Evolutionary conservation across 1,139 yeast genomes (phyloP), one percentile per base, ranked within the genome.

Genomic region (Pichia sp.): DNA sequence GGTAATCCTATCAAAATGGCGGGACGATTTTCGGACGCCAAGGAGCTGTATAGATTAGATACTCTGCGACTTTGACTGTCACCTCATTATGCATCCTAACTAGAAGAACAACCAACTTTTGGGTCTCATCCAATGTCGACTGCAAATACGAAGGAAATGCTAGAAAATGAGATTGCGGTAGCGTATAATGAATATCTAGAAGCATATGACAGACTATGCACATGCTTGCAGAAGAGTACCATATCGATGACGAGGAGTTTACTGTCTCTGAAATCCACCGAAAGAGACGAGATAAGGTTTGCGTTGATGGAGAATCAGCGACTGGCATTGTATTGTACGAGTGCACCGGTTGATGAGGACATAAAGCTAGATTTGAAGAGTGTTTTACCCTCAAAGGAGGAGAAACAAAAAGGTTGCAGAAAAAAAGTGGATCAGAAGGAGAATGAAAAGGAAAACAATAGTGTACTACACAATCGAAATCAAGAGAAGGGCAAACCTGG

Each of bases 211-310:
- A 46, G 43, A 9, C 27, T 57, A 6, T 41, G 48, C 16, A 38
- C 29, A 10, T 20, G 16, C 4, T 8, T 54, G 20, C 48, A 20
- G 16, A 49, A 45, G 12, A 36, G 52, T 1, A 38, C 46, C 12
- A 38, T 50, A 38, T 46, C 52, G 14, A 12, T 52, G 4, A 34
- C 46, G 31, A 50, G 53, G 44, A 38, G 51, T 1, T 24, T 52
- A 44, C 34, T 52, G 16, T 30, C 36, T 16, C 45, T 54, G 3
- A 54, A 48, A 55, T 24, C 40, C 14, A 56, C 60, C 5, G 61
- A 59, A 44, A 38, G 60, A 12, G 61, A 59, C 41, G 60, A 58
- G 27, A 50, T 58, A 7, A 54, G 48, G 38, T 16, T 58, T 17
- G 38, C 49, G 9, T 20, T 59, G 24, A 24, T 44, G 7, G 57